Base-by-base conservation (phyloP, 2,329 filamentous ascomycete species). In the Botrytis elliptica region DNA sequence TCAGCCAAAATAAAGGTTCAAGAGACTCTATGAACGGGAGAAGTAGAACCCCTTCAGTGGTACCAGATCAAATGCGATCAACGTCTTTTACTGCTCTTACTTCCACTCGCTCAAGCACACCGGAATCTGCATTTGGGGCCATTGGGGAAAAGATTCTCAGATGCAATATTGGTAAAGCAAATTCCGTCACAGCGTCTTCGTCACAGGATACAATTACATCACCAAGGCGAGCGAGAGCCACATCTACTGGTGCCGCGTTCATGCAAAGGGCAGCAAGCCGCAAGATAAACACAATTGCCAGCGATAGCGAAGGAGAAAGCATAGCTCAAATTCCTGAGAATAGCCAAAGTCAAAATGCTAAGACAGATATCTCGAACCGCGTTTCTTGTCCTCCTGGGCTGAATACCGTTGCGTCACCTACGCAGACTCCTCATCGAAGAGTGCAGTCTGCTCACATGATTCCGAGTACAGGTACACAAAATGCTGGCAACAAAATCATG, bases 241-340 rank as follows among this genome's bases (percentile, higher is more conserved):
- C 84, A 5, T 87, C 85, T 60, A 84, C 84, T 0, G 86, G 86
- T 0, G 83, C 84, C 1, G 84, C 84, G 7, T 86, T 85, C 70
- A 83, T 86, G 80, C 83, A 85, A 73, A 77, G 79, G 38, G 77
- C 76, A 55, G 75, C 77, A 52, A 77, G 78, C 36, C 78, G 79
- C 29, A 77, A 75, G 70, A 74, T 73, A 20, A 79, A 75, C 57
- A 79, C 76, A 18, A 75, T 78, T 46, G 67, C 74, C 10, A 80
- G 78, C 70, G 80, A 81, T 60, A 78, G 76, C 49, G 78, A 79
- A 55, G 79, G 76, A 25, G 80, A 79, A 69, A 69, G 69, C 40
- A 55, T 70, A 33, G 71, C 75, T 59, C 42, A 52, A 33, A 60
- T 73, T 36, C 71, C 72, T 42, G 73, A 72, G 62, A 70, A 70